Evolutionary conservation across 2,329 filamentous ascomycete species (phyloP).

Genomic region (Fusarium tricinctum): DNA sequence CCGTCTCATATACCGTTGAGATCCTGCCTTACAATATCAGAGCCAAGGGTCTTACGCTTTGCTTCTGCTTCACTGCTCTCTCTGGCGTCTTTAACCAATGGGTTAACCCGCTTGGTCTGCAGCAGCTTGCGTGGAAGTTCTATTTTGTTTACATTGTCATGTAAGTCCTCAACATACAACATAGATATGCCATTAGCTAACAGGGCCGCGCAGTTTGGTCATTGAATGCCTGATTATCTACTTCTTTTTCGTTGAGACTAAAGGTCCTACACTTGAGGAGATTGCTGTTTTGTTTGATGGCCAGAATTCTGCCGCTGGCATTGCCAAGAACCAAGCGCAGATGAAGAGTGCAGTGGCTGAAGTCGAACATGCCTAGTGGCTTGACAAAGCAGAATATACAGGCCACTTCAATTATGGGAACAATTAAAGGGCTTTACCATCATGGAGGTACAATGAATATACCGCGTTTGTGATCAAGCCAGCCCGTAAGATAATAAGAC

Average conservation of each 20-base stretch:
- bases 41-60: conserved; percentile 46
- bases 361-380: conserved; percentile 36
- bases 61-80: conserved; percentile 46
- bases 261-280: conserved; percentile 43
- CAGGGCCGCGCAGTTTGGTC: conserved; percentile 10
- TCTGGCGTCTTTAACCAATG: conserved; percentile 47
- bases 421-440: no score
- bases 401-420: no score
- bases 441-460: no score
- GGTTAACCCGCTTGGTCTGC: conserved; percentile 45
- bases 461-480: no score
- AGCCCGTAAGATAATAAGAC: no score
- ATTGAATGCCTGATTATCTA: conserved; percentile 46
- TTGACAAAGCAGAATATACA: no score
- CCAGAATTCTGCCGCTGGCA: conserved; percentile 39
- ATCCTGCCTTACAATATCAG: conserved; percentile 46
- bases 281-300: conserved; percentile 47
- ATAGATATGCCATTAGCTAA: not conserved
- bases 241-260: conserved; percentile 48
- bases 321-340: conserved; percentile 39
- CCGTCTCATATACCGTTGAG: conserved; percentile 45
- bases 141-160: conserved; percentile 47
- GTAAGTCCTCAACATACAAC: conserved; percentile 19
- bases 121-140: conserved; percentile 43
- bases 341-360: conserved; percentile 32